phyloP scores from a whole-genome alignment of 2,329 filamentous ascomycete species.

The Knufia fluminis region DNA sequence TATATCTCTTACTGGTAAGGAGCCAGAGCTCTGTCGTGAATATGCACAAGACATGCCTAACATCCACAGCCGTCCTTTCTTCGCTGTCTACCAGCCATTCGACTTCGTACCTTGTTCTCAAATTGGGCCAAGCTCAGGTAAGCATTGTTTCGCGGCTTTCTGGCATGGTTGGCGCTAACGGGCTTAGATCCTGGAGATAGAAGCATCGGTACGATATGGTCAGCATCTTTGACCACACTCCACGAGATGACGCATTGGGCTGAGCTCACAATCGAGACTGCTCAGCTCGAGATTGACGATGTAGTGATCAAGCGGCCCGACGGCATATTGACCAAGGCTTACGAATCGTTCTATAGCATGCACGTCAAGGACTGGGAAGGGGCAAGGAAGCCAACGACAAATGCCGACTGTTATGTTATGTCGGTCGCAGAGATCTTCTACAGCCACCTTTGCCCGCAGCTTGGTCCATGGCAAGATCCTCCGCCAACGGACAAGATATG shows the following conservation, averaged over 20 bases:
- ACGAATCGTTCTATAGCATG: too few species aligned
- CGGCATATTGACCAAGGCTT: background rate
- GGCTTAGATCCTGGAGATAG: too few species aligned
- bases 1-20: too few species aligned
- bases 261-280: background rate
- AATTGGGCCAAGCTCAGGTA: too few species aligned
- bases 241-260: background rate
- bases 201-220: too few species aligned
- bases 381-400: background rate
- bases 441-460: background rate
- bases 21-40: too few species aligned
- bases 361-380: background rate
- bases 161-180: too few species aligned
- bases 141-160: too few species aligned
- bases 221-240: background rate
- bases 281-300: background rate
- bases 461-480: background rate
- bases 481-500: background rate
- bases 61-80: too few species aligned
- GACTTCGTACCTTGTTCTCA: too few species aligned
- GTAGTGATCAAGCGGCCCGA: background rate
- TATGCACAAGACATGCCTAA: too few species aligned
- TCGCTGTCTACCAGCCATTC: too few species aligned
- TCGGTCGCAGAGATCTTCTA: background rate
- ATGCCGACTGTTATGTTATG: background rate